Evolutionary conservation across 352 stramenopile genomes (phyloP).

Genomic region (Phytophthora pistaciae): DNA sequence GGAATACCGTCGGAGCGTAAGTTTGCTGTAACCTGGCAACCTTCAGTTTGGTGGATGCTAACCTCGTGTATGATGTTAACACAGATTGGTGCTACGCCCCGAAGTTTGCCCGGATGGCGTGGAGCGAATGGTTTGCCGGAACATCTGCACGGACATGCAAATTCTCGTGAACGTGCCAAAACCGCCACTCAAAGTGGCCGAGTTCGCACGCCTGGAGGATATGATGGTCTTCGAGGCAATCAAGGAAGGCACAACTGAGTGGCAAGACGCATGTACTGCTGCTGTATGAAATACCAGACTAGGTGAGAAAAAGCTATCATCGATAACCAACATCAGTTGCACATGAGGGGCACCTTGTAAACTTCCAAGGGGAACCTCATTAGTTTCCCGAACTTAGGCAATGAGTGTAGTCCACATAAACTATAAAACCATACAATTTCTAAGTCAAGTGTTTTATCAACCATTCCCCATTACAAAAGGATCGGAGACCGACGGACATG

Average conservation of each 20-base stretch:
- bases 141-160: constrained; percentile 41
- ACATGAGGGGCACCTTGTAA: too few species aligned
- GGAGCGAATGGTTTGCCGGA: constrained; percentile 38
- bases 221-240: constrained; percentile 34
- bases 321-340: too few species aligned
- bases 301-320: too few species aligned
- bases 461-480: neutral
- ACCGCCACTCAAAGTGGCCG: constrained; percentile 20
- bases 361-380: too few species aligned
- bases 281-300: neutral
- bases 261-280: constrained; percentile 17
- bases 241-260: constrained; percentile 29
- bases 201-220: constrained; percentile 31
- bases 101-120: constrained; percentile 35
- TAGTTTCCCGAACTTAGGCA: too few species aligned
- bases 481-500: neutral
- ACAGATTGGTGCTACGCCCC: constrained; percentile 31
- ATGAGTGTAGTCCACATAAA: neutral
- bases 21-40: constrained; percentile 13
- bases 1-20: constrained; percentile 48
- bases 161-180: constrained; percentile 14
- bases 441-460: neutral
- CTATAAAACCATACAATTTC: neutral
- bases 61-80: neutral
- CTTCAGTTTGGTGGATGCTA: neutral